Evolutionary conservation across 305 asterid species (phyloP).

Genomic region (Stenogyne calaminthoides): DNA sequence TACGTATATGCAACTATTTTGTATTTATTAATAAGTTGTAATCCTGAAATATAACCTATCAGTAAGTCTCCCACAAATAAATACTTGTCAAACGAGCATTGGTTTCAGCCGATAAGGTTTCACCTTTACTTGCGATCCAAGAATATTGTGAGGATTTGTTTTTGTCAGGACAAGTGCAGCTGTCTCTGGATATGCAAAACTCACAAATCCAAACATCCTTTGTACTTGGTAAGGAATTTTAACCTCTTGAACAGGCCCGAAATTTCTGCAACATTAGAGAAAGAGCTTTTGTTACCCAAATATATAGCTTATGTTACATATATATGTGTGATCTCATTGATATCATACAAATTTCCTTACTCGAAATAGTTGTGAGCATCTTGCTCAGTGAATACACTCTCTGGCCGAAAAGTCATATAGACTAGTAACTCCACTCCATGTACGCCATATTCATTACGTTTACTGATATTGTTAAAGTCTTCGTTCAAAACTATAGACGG

Average conservation of each 20-base stretch:
- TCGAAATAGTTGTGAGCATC: constrained; percentile 41
- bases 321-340: background rate
- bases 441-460: too few relatives aligned
- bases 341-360: constrained; percentile 34
- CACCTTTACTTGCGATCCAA: constrained; percentile 70
- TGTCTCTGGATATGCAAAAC: constrained; percentile 59
- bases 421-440: background rate
- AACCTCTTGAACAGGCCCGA: constrained; percentile 69
- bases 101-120: constrained; percentile 61
- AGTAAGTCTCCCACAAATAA: too few relatives aligned
- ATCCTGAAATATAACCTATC: too few relatives aligned
- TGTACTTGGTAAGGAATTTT: constrained; percentile 64
- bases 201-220: constrained; percentile 78
- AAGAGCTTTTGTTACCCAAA: background rate
- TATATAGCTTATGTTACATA: background rate
- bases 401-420: background rate
- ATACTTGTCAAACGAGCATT: constrained; percentile 45
- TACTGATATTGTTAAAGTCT: too few relatives aligned
- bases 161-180: constrained; percentile 52
- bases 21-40: too few relatives aligned
- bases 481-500: too few relatives aligned
- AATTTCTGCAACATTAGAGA: constrained; percentile 40
- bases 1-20: too few relatives aligned
- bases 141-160: constrained; percentile 68
- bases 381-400: background rate